A percentile compares a stretch with the other conserved stretches of the same genome.
phyloP scores from a whole-genome alignment of 495 filamentous ascomycete genomes.

The Apiosordaria backusii region DNA sequence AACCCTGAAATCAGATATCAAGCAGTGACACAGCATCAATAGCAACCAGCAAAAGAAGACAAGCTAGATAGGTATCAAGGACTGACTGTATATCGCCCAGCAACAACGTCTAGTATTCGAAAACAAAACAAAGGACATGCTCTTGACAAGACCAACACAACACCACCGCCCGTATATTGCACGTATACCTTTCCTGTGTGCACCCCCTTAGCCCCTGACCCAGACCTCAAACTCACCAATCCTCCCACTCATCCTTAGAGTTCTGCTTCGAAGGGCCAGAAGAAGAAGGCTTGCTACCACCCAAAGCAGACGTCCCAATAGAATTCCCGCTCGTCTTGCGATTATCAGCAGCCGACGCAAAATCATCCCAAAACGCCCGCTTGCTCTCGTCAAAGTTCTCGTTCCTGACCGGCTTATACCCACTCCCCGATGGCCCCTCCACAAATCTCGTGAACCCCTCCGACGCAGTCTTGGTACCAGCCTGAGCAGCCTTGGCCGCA shows the following conservation, averaged over 20 bases:
- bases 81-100: neutral
- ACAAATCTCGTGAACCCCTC: conserved; percentile 80
- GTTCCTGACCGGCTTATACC: conserved; percentile 32
- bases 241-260: conserved; percentile 61
- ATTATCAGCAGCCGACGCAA: conserved; percentile 53
- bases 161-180: neutral
- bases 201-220: conserved; percentile 23
- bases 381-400: conserved; percentile 55
- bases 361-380: conserved; percentile 88
- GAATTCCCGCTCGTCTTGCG: conserved; percentile 40
- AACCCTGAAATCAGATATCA: conserved; percentile 18
- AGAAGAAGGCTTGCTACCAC: conserved; percentile 38
- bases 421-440: conserved; percentile 49
- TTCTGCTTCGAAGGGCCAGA: conserved; percentile 30
- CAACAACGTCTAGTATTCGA: neutral
- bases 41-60: neutral
- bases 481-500: conserved; percentile 57
- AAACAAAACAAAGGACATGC: neutral
- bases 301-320: conserved; percentile 74
- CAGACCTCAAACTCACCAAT: conserved; percentile 47
- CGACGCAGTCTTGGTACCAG: conserved; percentile 64
- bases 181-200: too few relatives aligned
- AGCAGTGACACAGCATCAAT: neutral
- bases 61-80: neutral
- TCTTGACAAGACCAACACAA: neutral